Base-by-base conservation (phyloP, 2,329 filamentous ascomycete species). In the Claviceps humidiphila region DNA sequence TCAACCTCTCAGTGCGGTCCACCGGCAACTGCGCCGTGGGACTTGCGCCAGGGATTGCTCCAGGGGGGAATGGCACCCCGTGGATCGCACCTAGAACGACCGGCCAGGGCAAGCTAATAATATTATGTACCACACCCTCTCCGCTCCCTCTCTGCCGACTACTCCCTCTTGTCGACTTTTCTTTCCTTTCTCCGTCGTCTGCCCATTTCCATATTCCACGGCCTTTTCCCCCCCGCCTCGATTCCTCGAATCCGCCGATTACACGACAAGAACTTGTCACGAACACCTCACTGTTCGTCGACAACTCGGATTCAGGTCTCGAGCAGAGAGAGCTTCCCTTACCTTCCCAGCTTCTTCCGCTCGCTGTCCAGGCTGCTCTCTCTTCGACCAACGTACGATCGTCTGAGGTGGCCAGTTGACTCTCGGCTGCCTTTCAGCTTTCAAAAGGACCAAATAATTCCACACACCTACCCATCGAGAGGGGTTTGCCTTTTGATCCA, bases 161-260 rank as follows among this genome's bases (percentile, higher is more conserved):
- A 24, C 5, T 16, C 13, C n/a, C 38, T n/a, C 6, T 8, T 14
- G 14, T 8, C 39, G 16, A 17, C 41, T 26, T 44, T 44, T 51
- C 43, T 45, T 38, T 53, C 49, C 24, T 30, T 53, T 13, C 49
- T 40, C 39, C 50, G 49, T 52, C 42, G 39, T 34, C 30, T 34
- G 9, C 49, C 50, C 55, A 24, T 50, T 54, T 52, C 54, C 53
- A 50, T 58, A 49, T 53, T 51, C 56, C 55, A 44, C 54, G 54
- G 51, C 55, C 56, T 54, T 54, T 56, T 54, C 49, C 45, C 55
- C 54, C 51, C 45, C 58, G 59, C 60, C 61, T 63, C 64, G 63
- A 63, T 55, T 59, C 58, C 56, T 64, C 63, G 66, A 69, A 68
- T 67, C 66, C 65, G 60, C 62, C 65, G 56, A 67, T 56, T 56